phyloP scores from a whole-genome alignment of 2,329 filamentous ascomycete species.

The Fusarium devonianum region DNA sequence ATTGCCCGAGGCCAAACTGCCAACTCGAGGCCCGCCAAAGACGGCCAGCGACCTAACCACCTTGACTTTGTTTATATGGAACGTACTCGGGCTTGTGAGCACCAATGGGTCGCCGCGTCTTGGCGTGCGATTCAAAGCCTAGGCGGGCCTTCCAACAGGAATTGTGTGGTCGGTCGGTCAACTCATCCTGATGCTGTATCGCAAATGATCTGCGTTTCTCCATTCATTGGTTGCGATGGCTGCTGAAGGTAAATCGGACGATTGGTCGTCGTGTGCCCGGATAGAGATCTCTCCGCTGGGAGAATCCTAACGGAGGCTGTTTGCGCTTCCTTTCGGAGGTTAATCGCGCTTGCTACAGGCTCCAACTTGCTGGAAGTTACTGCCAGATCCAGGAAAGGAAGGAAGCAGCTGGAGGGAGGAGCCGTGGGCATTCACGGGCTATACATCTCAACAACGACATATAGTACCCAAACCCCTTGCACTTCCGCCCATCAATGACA shows the following conservation, averaged over 20 bases:
- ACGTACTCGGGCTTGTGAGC: no score
- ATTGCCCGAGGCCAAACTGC: neutral
- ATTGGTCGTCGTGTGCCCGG: neutral
- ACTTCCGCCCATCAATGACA: conserved; percentile 7
- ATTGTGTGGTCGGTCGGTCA: conserved; percentile 2
- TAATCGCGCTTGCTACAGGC: neutral
- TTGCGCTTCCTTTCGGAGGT: neutral
- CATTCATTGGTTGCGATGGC: conserved; percentile 18
- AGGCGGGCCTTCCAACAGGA: no score
- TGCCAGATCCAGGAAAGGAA: conserved; percentile 19
- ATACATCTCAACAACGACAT: conserved; percentile 7
- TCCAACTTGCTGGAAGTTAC: neutral
- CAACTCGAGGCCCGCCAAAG: conserved; percentile 17
- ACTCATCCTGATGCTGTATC: conserved; percentile 4
- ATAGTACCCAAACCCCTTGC: conserved; percentile 8
- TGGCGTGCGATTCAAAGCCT: neutral
- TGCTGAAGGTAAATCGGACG: neutral
- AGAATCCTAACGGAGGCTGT: neutral
- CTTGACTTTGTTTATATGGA: neutral
- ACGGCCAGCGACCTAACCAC: conserved; percentile 8
- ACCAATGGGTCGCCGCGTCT: neutral
- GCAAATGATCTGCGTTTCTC: conserved; percentile 7
- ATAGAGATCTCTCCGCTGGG: no score
- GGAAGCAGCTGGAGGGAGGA: conserved; percentile 13
- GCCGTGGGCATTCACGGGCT: conserved; percentile 23